A percentile compares a stretch with the other conserved stretches of the same genome.
These are phyloP conservation scores for Senecio squalidus DNA, from an alignment of 140 eudicot genomes.

Conservation along the genomic window DNA sequence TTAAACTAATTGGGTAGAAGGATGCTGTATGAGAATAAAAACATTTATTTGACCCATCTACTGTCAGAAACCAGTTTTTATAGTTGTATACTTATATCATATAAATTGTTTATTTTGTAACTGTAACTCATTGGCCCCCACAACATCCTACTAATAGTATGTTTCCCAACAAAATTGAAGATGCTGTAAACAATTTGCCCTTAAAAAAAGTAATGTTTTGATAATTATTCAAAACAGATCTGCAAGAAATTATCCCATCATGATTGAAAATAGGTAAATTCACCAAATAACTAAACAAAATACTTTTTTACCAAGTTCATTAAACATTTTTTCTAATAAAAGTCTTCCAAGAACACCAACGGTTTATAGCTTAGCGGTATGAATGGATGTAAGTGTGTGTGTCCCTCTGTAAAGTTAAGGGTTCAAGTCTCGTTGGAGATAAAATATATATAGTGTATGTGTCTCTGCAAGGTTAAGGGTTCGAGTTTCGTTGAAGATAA, in stretches of 20 bases:
- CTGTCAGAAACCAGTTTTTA: not conserved
- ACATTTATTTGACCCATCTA: not conserved
- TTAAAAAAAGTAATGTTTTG: not conserved
- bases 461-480: too few relatives aligned
- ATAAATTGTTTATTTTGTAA: not conserved
- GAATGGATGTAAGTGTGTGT: too few relatives aligned
- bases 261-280: not conserved
- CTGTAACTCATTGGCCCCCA: not conserved
- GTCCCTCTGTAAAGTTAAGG: too few relatives aligned
- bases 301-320: not conserved
- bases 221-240: conserved; percentile 1
- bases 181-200: not conserved
- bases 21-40: not conserved
- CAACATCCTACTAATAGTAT: not conserved
- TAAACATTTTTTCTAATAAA: too few relatives aligned
- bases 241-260: not conserved
- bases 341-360: too few relatives aligned
- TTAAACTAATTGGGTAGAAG: not conserved
- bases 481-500: too few relatives aligned
- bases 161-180: conserved; percentile 4
- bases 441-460: too few relatives aligned
- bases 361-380: too few relatives aligned
- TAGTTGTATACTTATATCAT: not conserved
- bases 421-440: too few relatives aligned
- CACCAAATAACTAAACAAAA: not conserved